Evolutionary conservation across 768 basidiomycete species (phyloP).

Genomic region (Strobilomyces dryophilus): DNA sequence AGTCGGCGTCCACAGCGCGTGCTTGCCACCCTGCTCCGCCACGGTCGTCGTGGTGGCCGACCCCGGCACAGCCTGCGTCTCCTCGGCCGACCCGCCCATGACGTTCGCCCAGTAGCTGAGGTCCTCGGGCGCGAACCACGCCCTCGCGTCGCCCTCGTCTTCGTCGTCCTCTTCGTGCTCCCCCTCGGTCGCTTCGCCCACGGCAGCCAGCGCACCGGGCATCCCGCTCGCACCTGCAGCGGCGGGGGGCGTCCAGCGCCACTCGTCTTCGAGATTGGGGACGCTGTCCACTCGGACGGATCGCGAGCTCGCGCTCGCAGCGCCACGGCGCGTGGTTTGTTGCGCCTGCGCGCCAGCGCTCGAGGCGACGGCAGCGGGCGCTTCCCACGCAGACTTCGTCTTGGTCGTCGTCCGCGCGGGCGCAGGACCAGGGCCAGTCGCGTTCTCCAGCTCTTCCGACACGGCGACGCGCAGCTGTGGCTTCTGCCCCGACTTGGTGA

Average conservation of each 20-base stretch:
- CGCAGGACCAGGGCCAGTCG: not conserved
- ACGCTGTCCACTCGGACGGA: slow-evolving; percentile 11
- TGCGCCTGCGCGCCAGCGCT: slow-evolving; percentile 2
- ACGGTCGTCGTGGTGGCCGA: not conserved
- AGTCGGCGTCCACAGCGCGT: slow-evolving; percentile 25
- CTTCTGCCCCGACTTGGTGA: slow-evolving; percentile 2
- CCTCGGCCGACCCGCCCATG: slow-evolving; percentile 17
- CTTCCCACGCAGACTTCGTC: slow-evolving; percentile 16
- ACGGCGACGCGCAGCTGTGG: slow-evolving; percentile 18
- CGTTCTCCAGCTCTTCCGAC: slow-evolving; percentile 21
- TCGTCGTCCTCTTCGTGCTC: slow-evolving; percentile 12
- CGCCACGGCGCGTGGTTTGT: slow-evolving; percentile 4
- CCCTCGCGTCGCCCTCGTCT: slow-evolving; percentile 16
- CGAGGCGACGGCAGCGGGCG: slow-evolving; percentile 1
- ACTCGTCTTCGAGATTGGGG: slow-evolving; percentile 14
- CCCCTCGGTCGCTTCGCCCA: not conserved
- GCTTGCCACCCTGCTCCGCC: slow-evolving; percentile 13
- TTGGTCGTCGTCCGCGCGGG: slow-evolving; percentile 9
- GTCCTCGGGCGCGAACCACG: slow-evolving; percentile 24
- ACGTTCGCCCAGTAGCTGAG: slow-evolving; percentile 29
- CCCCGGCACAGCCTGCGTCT: not conserved
- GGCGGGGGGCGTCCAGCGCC: not conserved
- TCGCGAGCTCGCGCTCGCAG: slow-evolving; percentile 6
- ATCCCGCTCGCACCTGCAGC: not conserved
- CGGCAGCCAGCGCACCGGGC: slow-evolving; percentile 6